These are phyloP conservation scores for Sarocladium brachiariae DNA, from an alignment of 2,329 filamentous ascomycete genomes.

Conservation along the genomic window DNA sequence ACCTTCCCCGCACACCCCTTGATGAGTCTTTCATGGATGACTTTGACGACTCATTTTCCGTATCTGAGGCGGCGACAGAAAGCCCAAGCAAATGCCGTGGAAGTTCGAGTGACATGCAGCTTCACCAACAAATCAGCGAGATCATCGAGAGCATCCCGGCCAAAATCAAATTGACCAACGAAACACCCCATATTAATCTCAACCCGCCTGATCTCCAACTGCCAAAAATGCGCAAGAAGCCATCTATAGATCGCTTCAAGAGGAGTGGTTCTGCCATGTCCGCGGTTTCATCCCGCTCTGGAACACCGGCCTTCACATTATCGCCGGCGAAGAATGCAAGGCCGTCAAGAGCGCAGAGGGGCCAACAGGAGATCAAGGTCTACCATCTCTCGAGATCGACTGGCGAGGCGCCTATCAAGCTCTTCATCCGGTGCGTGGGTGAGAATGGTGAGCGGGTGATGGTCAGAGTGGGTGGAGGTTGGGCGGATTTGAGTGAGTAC, in stretches of 20 bases:
- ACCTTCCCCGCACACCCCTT: conserved; percentile 34
- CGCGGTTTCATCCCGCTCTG: conserved; percentile 47
- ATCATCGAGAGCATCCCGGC: conserved; percentile 73
- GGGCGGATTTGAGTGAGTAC: conserved; percentile 94
- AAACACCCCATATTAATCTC: conserved; percentile 42
- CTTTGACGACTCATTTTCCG: conserved; percentile 33
- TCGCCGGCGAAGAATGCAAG: conserved; percentile 54
- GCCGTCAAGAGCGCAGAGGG: conserved; percentile 36
- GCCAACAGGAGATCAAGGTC: conserved; percentile 73
- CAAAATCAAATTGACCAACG: conserved; percentile 65
- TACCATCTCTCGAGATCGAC: conserved; percentile 85
- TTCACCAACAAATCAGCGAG: conserved; percentile 73
- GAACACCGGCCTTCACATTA: conserved; percentile 62
- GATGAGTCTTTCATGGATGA: conserved; percentile 41
- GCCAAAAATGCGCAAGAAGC: conserved; percentile 37
- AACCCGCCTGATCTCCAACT: conserved; percentile 53
- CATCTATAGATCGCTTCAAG: conserved; percentile 35
- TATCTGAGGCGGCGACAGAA: conserved; percentile 20
- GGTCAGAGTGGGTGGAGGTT: conserved; percentile 97
- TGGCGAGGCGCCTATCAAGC: conserved; percentile 82
- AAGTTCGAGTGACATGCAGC: conserved; percentile 53
- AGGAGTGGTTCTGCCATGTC: conserved; percentile 42
- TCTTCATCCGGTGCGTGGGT: conserved; percentile 88
- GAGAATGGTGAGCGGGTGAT: conserved; percentile 89
- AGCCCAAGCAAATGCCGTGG: conserved; percentile 21